Evolutionary conservation across 495 filamentous ascomycete genomes (phyloP), one percentile per base, ranked within the genome.

Genomic region (Letharia columbiana): DNA sequence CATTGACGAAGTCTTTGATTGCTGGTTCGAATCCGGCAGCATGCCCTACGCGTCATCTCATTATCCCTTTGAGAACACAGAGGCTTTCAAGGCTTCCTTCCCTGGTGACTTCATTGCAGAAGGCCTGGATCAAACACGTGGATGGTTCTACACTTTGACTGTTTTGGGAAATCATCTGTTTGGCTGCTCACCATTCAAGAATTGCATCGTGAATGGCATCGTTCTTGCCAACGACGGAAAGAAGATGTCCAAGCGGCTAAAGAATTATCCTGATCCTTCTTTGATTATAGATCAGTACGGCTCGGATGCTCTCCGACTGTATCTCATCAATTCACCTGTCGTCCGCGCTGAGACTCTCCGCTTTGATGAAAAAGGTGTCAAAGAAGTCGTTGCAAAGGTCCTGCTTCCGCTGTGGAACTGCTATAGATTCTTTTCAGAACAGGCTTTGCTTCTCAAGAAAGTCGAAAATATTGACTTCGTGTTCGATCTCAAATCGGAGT

Each of bases 221-320:
- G 94, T 98, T 2, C 81, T 98, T 41, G 94, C 88, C 10, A 92
- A 96, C 75, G 92, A 98, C 71, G 94, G 94, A 62, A 97, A 96
- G 81, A 98, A 98, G 80, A 98, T 98, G 94, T 97, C 92, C 2
- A 98, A 98, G 80, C 85, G 95, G 50, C 80, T 96, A 49, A 94
- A 97, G 80, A 98, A 98, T 76, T 98, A 97, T 74, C 95, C 95
- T 12, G 95, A 98, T 72, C 94, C 95, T 15, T 77, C 77, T 44
- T 73, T 91, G 28, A 83, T 98, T 69, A 96, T 98, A 82, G 75
- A 88, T 58, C 87, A 87, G 64, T 96, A 96, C 71, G 94, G 94
- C 33, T 91, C 93, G 9, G 94, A 98, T 78, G 94, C 94, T 41
- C 84, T 98, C 40, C 87, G 94, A 62, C 82, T 98, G 9, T 98